Evolutionary conservation across 2,329 filamentous ascomycete species (phyloP).

Genomic region (Colletotrichum chrysophilum): DNA sequence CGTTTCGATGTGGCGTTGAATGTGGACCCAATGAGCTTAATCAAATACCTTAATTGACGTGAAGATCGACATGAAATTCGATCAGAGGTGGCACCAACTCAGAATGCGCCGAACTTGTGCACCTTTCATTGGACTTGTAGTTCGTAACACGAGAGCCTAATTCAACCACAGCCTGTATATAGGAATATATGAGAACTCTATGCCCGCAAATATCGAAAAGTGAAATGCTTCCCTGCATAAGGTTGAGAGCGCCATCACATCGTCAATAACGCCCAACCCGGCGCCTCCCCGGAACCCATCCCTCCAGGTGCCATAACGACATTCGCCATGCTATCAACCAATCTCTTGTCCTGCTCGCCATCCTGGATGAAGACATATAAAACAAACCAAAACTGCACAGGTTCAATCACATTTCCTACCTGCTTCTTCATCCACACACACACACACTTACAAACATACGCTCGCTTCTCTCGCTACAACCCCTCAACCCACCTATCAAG

Average conservation of each 20-base stretch:
- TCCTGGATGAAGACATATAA: neutral
- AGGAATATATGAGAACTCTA: neutral
- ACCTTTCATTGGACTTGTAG: neutral
- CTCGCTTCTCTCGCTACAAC: neutral
- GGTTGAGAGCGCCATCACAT: neutral
- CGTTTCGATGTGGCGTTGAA: neutral
- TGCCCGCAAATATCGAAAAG: neutral
- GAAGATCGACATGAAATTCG: neutral
- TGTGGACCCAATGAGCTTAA: neutral
- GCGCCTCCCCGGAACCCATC: neutral
- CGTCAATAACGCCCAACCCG: neutral
- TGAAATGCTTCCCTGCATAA: neutral
- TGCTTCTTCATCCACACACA: neutral
- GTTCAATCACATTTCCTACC: neutral
- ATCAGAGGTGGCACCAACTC: neutral
- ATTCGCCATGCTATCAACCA: neutral
- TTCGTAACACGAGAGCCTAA: neutral
- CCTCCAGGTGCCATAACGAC: neutral
- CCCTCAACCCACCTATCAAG: neutral
- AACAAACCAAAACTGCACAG: neutral
- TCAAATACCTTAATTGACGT: neutral
- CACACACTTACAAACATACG: neutral
- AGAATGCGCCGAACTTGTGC: neutral
- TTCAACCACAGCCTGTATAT: neutral
- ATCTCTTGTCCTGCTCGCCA: neutral